These are phyloP conservation scores for Halenospora varia DNA, from an alignment of 495 filamentous ascomycete species.

Conservation along the genomic window DNA sequence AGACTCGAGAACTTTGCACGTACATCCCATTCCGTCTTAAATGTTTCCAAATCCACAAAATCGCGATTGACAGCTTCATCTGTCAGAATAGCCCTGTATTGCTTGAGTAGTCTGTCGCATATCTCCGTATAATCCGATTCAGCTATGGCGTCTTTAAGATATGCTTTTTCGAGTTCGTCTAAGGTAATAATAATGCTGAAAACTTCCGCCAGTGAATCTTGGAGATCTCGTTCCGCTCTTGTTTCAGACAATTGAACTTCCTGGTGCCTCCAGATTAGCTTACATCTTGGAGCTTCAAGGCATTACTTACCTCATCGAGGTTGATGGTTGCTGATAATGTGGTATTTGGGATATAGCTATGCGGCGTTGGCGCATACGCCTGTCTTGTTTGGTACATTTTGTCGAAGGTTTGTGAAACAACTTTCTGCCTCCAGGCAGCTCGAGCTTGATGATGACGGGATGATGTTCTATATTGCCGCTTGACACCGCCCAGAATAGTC, in stretches of 20 bases:
- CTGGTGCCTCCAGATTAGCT: conserved; percentile 35
- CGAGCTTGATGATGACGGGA: too few relatives aligned
- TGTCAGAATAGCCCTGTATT: conserved; percentile 90
- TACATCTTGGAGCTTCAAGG: neutral
- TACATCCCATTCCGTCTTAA: conserved; percentile 90
- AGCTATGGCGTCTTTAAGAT: conserved; percentile 90
- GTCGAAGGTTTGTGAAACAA: neutral
- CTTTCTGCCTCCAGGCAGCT: too few relatives aligned
- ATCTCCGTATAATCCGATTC: conserved; percentile 94
- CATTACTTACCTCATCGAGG: conserved; percentile 74
- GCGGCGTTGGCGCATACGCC: conserved; percentile 82
- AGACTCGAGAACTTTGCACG: conserved; percentile 26
- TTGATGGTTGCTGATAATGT: conserved; percentile 82
- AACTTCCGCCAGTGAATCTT: conserved; percentile 94
- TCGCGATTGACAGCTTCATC: conserved; percentile 79
- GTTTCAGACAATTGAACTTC: conserved; percentile 90
- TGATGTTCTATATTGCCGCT: conserved; percentile 5
- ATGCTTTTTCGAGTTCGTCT: conserved; percentile 94
- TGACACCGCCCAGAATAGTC: neutral
- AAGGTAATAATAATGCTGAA: conserved; percentile 96
- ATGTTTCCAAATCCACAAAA: conserved; percentile 88
- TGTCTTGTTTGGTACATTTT: conserved; percentile 37
- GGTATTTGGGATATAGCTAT: conserved; percentile 82
- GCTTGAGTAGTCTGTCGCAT: conserved; percentile 86
- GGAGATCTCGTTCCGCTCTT: conserved; percentile 82